phyloP scores from a whole-genome alignment of 441 rosid genomes.

The Capsella rubella region DNA sequence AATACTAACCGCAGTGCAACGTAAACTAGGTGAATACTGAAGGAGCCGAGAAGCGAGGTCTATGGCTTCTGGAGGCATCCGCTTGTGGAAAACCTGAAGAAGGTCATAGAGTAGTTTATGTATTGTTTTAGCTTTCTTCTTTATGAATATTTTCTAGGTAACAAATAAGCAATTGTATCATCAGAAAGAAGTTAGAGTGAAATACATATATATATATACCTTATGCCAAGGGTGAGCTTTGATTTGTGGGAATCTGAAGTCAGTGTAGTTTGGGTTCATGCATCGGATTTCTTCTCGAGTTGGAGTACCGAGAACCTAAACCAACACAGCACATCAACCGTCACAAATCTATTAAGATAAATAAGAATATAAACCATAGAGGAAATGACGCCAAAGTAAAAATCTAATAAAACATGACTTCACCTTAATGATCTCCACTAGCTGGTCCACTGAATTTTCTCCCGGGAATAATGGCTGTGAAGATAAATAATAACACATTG shows the following conservation, averaged over 20 bases:
- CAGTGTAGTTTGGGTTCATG: conserved; percentile 77
- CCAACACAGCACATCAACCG: conserved; percentile 28
- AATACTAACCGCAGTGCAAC: conserved; percentile 70
- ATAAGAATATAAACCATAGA: background rate
- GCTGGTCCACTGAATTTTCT: conserved; percentile 77
- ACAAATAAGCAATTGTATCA: background rate
- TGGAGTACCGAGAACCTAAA: conserved; percentile 80
- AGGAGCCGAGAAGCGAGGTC: conserved; percentile 79
- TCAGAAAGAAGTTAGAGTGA: background rate
- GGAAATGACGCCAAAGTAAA: background rate
- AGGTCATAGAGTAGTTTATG: conserved; percentile 11
- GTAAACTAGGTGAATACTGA: conserved; percentile 76
- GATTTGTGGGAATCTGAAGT: conserved; percentile 72
- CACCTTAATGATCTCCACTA: conserved; percentile 79
- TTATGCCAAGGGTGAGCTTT: conserved; percentile 82
- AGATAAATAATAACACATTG: conserved; percentile 32
- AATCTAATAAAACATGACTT: background rate
- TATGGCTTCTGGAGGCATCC: conserved; percentile 85
- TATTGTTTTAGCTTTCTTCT: background rate
- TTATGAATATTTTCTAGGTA: background rate
- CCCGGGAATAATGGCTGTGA: conserved; percentile 71
- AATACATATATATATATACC: conserved; percentile 42
- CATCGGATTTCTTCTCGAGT: conserved; percentile 78
- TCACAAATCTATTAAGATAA: background rate
- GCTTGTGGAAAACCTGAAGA: conserved; percentile 66